These are phyloP conservation scores for Entomortierella chlamydospora DNA, from an alignment of 192 early-diverging fungal species.

Conservation along the genomic window DNA sequence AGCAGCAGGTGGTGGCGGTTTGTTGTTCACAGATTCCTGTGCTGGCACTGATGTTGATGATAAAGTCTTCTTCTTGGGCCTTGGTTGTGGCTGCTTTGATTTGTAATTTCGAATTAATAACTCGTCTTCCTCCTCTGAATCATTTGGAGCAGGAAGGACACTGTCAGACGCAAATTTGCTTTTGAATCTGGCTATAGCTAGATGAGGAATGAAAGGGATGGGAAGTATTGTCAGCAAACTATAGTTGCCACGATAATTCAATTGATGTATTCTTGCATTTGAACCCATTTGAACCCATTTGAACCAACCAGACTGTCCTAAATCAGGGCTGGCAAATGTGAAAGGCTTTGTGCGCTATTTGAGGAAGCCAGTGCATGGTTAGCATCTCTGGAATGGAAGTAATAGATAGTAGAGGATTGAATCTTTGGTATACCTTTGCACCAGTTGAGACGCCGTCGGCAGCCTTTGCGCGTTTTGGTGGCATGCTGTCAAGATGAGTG, in stretches of 20 bases:
- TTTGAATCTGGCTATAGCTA: no score
- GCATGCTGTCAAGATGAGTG: constrained; percentile 3
- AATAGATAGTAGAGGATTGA: background rate
- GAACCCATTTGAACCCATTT: background rate
- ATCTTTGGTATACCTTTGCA: constrained; percentile 4
- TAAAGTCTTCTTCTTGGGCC: constrained; percentile 16
- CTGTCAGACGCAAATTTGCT: no score
- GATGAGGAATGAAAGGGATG: no score
- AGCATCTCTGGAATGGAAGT: background rate
- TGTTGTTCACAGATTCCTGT: background rate
- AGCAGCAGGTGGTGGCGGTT: background rate
- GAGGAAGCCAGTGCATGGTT: background rate
- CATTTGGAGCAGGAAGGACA: background rate
- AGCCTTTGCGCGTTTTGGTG: constrained; percentile 14
- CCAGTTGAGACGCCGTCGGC: background rate
- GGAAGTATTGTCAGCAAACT: background rate
- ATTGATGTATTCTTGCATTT: no score
- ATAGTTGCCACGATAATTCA: background rate
- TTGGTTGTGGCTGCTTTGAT: constrained; percentile 17
- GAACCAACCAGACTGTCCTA: background rate
- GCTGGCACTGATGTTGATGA: background rate
- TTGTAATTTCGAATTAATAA: background rate
- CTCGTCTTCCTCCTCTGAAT: constrained; percentile 13
- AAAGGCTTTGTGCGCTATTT: constrained; percentile 10
- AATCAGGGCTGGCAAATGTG: background rate